phyloP scores from a whole-genome alignment of 352 stramenopile species.

The Phytophthora multivora region DNA sequence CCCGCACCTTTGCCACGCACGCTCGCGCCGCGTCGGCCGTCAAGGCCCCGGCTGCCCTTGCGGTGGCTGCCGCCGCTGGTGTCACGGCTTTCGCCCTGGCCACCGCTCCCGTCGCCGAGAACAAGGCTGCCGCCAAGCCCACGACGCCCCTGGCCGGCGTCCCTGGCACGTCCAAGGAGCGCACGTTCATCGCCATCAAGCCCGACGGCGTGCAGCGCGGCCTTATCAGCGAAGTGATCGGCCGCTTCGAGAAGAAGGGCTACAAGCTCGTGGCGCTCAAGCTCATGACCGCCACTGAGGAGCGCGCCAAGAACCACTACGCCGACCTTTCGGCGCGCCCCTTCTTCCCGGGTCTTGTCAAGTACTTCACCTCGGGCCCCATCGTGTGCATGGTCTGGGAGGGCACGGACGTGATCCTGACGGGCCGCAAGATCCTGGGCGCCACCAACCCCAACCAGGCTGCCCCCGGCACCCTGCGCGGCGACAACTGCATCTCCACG shows the following conservation, averaged over 20 bases:
- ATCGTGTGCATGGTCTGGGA: constrained; percentile 97
- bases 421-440: constrained; percentile 94
- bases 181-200: constrained; percentile 96
- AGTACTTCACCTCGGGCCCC: constrained; percentile 93
- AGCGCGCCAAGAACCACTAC: constrained; percentile 93
- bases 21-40: constrained; percentile 42
- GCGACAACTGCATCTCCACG: constrained; percentile 93
- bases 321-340: constrained; percentile 91
- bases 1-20: constrained; percentile 60
- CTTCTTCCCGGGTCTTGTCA: constrained; percentile 92
- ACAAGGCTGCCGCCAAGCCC: constrained; percentile 43
- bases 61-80: constrained; percentile 44
- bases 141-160: constrained; percentile 74
- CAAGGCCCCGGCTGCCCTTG: constrained; percentile 37
- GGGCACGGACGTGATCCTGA: constrained; percentile 94
- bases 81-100: constrained; percentile 58
- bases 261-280: constrained; percentile 96
- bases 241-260: constrained; percentile 95
- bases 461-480: constrained; percentile 93
- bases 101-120: constrained; percentile 45
- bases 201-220: constrained; percentile 94
- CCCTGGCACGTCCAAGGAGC: constrained; percentile 92
- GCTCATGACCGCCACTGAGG: constrained; percentile 92
- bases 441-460: constrained; percentile 95
- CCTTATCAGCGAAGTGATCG: constrained; percentile 95